phyloP scores from a whole-genome alignment of 2,329 filamentous ascomycete species.

The Stemphylium lycopersici region DNA sequence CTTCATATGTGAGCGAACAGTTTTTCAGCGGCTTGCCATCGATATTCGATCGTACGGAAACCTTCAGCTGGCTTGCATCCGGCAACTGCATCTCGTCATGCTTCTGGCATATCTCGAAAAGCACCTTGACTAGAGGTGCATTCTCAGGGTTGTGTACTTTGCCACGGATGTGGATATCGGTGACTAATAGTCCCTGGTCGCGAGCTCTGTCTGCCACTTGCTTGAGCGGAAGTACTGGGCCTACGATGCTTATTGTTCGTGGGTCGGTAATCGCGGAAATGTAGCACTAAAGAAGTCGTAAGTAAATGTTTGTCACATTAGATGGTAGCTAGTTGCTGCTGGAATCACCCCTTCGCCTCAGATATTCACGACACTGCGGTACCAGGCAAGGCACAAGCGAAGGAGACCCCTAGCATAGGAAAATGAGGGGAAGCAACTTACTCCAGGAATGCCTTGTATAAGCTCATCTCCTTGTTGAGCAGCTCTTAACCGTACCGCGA shows the following conservation, averaged over 20 bases:
- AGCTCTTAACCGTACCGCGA: slow-evolving; percentile 23
- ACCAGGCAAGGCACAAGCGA: not conserved
- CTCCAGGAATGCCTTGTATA: slow-evolving; percentile 19
- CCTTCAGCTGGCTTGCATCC: slow-evolving; percentile 14
- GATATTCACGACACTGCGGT: not conserved
- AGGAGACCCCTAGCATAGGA: not conserved
- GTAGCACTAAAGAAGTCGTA: slow-evolving; percentile 16
- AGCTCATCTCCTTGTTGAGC: slow-evolving; percentile 24
- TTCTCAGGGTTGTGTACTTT: slow-evolving; percentile 35
- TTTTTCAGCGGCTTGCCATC: slow-evolving; percentile 6
- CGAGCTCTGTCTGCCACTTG: slow-evolving; percentile 15
- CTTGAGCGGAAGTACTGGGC: slow-evolving; percentile 15
- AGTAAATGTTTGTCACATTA: not conserved
- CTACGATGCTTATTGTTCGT: slow-evolving; percentile 30
- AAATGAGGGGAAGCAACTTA: slow-evolving; percentile 9
- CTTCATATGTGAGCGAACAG: slow-evolving; percentile 15
- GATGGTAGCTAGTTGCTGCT: not conserved
- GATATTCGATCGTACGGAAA: slow-evolving; percentile 23
- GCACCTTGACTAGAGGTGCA: slow-evolving; percentile 19
- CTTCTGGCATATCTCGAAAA: slow-evolving; percentile 11
- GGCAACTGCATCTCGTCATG: slow-evolving; percentile 17
- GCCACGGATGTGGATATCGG: slow-evolving; percentile 25
- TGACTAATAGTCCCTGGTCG: slow-evolving; percentile 16
- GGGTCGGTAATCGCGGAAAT: slow-evolving; percentile 32
- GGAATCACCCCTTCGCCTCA: not conserved